A percentile compares a stretch with the other conserved stretches of the same genome.
Conservation (phyloP, 768 basidiomycete species). For the Gloeophyllum trabeum region DNA sequence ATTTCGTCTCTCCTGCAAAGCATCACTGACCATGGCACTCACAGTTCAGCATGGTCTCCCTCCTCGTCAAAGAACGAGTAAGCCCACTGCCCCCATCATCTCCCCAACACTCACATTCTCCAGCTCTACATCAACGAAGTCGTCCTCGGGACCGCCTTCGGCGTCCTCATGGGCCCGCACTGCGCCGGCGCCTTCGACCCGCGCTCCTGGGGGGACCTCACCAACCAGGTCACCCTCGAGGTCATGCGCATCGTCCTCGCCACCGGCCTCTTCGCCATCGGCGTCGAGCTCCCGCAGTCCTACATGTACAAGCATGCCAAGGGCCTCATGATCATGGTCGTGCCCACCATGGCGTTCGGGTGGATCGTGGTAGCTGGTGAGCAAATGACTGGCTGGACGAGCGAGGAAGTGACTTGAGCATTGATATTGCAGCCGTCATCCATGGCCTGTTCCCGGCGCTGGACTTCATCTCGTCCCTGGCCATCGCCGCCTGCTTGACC, state of each 20-base stretch:
- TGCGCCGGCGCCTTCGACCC: conserved; percentile 66
- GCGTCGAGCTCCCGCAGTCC: conserved; percentile 80
- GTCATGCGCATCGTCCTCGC: conserved; percentile 84
- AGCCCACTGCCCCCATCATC: not conserved
- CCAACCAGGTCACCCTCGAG: conserved; percentile 68
- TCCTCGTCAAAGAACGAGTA: conserved; percentile 76
- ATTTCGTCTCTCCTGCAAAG: too few relatives aligned
- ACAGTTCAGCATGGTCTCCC: conserved; percentile 83
- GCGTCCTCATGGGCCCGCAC: conserved; percentile 61
- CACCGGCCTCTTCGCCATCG: conserved; percentile 88
- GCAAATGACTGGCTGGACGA: too few relatives aligned
- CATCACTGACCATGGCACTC: conserved; percentile 1
- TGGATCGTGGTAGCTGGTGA: conserved; percentile 69
- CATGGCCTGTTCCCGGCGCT: conserved; percentile 63
- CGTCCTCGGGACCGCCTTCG: conserved; percentile 73
- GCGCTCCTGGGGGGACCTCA: conserved; percentile 49
- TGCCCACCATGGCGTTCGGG: conserved; percentile 79
- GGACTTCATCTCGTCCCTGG: conserved; percentile 64
- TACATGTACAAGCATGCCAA: conserved; percentile 78
- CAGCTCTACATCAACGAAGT: conserved; percentile 90
- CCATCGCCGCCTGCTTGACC: conserved; percentile 82
- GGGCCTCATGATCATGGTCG: conserved; percentile 56
- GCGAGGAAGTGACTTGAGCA: too few relatives aligned
- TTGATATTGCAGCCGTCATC: conserved; percentile 43
- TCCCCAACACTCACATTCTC: not conserved